phyloP scores from a whole-genome alignment of 1,284 basidiomycete genomes.

The Boletus mariae region DNA sequence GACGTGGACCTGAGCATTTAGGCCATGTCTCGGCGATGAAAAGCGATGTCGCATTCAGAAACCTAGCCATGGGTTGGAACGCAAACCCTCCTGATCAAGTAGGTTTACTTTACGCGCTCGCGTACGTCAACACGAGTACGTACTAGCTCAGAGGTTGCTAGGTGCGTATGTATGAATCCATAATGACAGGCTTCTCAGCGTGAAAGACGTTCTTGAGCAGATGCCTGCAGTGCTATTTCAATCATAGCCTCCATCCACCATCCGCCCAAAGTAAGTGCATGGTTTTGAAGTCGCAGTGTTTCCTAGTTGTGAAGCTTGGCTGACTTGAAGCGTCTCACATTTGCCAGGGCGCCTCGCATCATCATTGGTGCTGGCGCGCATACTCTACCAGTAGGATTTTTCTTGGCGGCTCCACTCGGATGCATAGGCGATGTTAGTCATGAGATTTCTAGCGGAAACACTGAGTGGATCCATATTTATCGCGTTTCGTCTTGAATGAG shows the following conservation, averaged over 20 bases:
- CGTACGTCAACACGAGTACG: neutral
- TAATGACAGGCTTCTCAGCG: neutral
- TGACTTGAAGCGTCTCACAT: no score
- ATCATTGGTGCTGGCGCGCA: no score
- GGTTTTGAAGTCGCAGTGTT: no score
- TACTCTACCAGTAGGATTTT: neutral
- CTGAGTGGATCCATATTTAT: neutral
- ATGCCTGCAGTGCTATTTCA: neutral
- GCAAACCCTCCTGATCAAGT: no score
- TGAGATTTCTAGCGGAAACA: neutral
- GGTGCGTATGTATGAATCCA: neutral
- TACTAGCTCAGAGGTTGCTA: neutral
- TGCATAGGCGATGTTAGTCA: neutral
- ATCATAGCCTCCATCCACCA: no score
- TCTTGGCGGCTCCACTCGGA: neutral
- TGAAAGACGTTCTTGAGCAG: neutral
- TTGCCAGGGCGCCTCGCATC: no score
- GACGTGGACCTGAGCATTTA: neutral
- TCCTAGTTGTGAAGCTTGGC: no score
- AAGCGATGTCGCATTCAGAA: neutral
- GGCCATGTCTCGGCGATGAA: no score
- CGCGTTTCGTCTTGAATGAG: neutral
- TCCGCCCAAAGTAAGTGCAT: no score
- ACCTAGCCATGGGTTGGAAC: no score
- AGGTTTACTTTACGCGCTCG: neutral